Evolutionary conservation across 331 rosid species (phyloP).

Genomic region (Malus hybrid): DNA sequence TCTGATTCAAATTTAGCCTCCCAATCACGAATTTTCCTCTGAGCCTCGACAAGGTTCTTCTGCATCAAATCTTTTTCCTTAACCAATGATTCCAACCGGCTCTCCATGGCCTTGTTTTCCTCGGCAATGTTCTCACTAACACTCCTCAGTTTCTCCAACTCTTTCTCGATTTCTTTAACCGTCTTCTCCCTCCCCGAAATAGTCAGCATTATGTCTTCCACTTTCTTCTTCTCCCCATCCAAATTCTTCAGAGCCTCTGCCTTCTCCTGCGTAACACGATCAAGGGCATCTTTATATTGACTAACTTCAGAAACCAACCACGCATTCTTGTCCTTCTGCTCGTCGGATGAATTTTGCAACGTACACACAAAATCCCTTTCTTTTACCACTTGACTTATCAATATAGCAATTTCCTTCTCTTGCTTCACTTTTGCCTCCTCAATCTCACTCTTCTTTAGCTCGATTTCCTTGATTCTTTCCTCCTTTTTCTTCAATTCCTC

Average conservation of each 20-base stretch:
- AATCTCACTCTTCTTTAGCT: conserved; percentile 20
- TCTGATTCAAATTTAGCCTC: conserved; percentile 35
- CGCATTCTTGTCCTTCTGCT: conserved; percentile 25
- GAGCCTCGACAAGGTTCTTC: conserved; percentile 25
- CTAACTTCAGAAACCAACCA: conserved; percentile 28
- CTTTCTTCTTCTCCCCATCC: conserved; percentile 35
- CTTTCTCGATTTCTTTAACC: conserved; percentile 22
- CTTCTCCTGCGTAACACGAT: conserved; percentile 19
- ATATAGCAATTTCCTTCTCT: conserved; percentile 28
- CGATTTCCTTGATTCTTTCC: conserved; percentile 20
- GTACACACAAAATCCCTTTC: conserved; percentile 19
- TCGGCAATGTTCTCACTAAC: conserved; percentile 22
- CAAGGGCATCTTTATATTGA: conserved; percentile 9
- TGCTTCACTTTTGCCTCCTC: conserved; percentile 24
- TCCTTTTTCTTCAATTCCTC: conserved; percentile 22
- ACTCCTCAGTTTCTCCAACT: conserved; percentile 20
- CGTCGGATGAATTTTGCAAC: conserved; percentile 10
- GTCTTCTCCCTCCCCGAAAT: conserved; percentile 28
- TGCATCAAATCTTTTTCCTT: conserved; percentile 34
- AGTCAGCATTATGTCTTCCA: conserved; percentile 20
- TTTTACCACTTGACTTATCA: conserved; percentile 21
- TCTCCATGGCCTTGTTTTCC: conserved; percentile 25
- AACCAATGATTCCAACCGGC: conserved; percentile 17
- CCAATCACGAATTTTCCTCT: conserved; percentile 24
- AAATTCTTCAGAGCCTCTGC: conserved; percentile 24